phyloP scores from a whole-genome alignment of 805 yeast genomes.

The Myxozyma melibiosi region DNA sequence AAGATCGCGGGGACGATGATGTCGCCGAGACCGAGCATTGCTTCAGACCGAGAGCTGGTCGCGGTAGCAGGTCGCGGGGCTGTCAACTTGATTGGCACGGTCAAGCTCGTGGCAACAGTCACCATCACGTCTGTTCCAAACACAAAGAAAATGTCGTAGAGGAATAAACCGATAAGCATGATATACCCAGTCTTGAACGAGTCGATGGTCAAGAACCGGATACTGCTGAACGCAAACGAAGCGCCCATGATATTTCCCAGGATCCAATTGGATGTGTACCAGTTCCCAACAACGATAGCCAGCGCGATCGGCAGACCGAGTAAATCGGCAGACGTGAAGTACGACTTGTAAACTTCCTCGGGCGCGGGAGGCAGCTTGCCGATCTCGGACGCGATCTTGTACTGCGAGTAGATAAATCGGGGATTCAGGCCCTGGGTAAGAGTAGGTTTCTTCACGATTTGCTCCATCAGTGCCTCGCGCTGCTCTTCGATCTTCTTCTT shows the following conservation, averaged over 20 bases:
- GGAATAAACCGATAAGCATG: slow-evolving; percentile 53
- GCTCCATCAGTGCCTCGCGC: slow-evolving; percentile 11
- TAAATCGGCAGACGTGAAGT: slow-evolving; percentile 30
- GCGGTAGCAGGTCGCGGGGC: slow-evolving; percentile 46
- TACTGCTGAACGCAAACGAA: slow-evolving; percentile 50
- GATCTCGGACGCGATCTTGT: slow-evolving; percentile 12
- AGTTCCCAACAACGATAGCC: slow-evolving; percentile 25
- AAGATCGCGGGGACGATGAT: slow-evolving; percentile 62
- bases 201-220: slow-evolving; percentile 46
- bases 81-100: slow-evolving; percentile 56
- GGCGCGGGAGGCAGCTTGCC: slow-evolving; percentile 17
- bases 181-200: slow-evolving; percentile 52
- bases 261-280: slow-evolving; percentile 50
- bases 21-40: slow-evolving; percentile 66
- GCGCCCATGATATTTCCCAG: slow-evolving; percentile 49
- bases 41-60: slow-evolving; percentile 11
- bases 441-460: slow-evolving; percentile 18
- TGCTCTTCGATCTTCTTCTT: slow-evolving; percentile 11
- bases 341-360: slow-evolving; percentile 18
- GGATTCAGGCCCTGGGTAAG: slow-evolving; percentile 17
- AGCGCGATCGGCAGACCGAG: slow-evolving; percentile 31
- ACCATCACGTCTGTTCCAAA: slow-evolving; percentile 64
- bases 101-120: slow-evolving; percentile 58
- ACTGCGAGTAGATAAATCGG: slow-evolving; percentile 12
- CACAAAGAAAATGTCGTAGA: slow-evolving; percentile 69